Evolutionary conservation across 345 rosid genomes (phyloP).

Genomic region (Salix purpurea): DNA sequence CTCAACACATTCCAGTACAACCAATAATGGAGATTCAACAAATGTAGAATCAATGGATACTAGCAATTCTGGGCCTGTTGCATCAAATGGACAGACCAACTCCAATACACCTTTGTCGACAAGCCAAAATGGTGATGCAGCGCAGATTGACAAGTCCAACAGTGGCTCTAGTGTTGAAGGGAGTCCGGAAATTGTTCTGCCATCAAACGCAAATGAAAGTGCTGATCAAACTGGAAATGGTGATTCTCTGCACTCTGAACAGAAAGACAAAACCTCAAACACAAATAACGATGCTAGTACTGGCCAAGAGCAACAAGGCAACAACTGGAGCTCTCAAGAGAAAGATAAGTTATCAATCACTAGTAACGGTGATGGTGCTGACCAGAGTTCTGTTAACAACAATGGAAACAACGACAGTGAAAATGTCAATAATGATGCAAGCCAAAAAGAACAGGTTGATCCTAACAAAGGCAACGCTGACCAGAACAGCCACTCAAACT

Average conservation of each 20-base stretch:
- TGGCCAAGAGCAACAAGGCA: slow-evolving; percentile 19
- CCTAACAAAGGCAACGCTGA: slow-evolving; percentile 1
- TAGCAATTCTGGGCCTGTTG: slow-evolving; percentile 19
- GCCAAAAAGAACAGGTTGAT: slow-evolving; percentile 29
- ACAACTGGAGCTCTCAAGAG: slow-evolving; percentile 19
- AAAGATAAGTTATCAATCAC: slow-evolving; percentile 13
- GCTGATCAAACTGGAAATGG: slow-evolving; percentile 22
- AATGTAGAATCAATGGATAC: slow-evolving; percentile 31
- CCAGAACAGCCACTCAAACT: slow-evolving; percentile 16
- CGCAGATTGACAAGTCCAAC: slow-evolving; percentile 14
- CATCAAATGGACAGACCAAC: slow-evolving; percentile 22
- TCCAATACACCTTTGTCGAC: not conserved
- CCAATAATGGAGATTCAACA: slow-evolving; percentile 29
- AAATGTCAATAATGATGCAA: slow-evolving; percentile 18
- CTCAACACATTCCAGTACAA: slow-evolving; percentile 30
- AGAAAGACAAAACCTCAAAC: slow-evolving; percentile 22
- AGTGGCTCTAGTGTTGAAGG: slow-evolving; percentile 20
- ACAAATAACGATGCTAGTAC: slow-evolving; percentile 17
- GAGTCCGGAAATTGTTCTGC: slow-evolving; percentile 21
- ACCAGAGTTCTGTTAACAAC: not conserved
- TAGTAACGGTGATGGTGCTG: not conserved
- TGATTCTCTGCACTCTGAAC: slow-evolving; percentile 23
- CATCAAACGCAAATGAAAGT: slow-evolving; percentile 27
- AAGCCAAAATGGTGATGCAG: slow-evolving; percentile 10
- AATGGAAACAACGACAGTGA: not conserved